Conservation (phyloP, 345 rosid genomes). For the Tarenaya hassleriana region DNA sequence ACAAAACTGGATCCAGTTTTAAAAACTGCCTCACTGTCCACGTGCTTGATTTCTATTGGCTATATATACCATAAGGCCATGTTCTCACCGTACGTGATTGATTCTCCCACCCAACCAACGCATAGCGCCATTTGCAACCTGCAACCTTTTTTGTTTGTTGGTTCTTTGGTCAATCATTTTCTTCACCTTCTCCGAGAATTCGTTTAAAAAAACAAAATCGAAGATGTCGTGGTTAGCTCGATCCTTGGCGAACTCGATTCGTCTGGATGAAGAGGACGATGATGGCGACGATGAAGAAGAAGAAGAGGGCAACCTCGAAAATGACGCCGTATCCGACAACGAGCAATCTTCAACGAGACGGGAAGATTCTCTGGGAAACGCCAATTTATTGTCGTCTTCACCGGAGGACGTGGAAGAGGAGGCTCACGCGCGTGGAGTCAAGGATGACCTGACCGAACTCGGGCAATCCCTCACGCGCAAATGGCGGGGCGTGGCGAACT, state of each 20-base stretch:
- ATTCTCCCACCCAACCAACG: no score
- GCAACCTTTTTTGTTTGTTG: neutral
- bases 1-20: no score
- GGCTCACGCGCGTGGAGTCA: constrained; percentile 55
- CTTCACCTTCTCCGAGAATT: no score
- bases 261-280: constrained; percentile 38
- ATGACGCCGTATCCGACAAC: neutral
- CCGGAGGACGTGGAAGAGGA: constrained; percentile 24
- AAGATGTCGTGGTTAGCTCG: constrained; percentile 67
- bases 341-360: constrained; percentile 6
- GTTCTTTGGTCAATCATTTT: no score
- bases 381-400: constrained; percentile 13
- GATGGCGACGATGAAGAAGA: constrained; percentile 21
- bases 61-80: no score
- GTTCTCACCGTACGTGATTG: no score
- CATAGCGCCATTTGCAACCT: neutral
- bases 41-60: no score
- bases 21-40: no score
- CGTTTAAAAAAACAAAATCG: neutral
- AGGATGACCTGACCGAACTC: constrained; percentile 78
- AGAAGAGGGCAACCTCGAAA: neutral
- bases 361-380: neutral
- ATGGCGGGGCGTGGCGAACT: constrained; percentile 89
- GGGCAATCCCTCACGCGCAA: constrained; percentile 67
- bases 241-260: constrained; percentile 56